These are phyloP conservation scores for Neobulgaria alba DNA, from an alignment of 2,329 filamentous ascomycete genomes.

Conservation along the genomic window DNA sequence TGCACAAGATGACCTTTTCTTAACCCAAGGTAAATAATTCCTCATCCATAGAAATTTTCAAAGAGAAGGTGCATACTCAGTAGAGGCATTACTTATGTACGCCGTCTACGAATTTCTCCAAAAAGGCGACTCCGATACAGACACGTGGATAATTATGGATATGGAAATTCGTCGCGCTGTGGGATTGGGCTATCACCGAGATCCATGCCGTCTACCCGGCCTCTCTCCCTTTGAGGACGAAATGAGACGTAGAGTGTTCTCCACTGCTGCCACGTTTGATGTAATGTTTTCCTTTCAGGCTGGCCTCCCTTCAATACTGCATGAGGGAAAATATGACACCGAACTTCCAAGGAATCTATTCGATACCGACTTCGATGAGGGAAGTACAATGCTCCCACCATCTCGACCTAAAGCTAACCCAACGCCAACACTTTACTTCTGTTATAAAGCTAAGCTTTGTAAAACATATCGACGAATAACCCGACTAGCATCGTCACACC, in stretches of 20 bases:
- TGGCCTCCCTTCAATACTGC: conserved; percentile 41
- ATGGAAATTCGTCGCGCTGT: conserved; percentile 40
- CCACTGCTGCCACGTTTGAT: conserved; percentile 45
- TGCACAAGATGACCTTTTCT: not conserved
- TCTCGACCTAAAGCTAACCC: conserved; percentile 47
- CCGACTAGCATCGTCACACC: conserved; percentile 39
- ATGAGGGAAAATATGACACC: conserved; percentile 41
- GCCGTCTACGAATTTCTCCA: conserved; percentile 42
- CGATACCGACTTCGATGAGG: conserved; percentile 42
- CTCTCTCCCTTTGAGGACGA: conserved; percentile 42
- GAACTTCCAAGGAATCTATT: conserved; percentile 41
- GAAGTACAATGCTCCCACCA: conserved; percentile 14
- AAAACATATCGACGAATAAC: conserved; percentile 42
- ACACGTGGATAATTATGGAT: conserved; percentile 36
- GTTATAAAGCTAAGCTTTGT: conserved; percentile 38
- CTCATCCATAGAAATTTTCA: conserved; percentile 41
- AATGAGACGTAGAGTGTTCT: conserved; percentile 48
- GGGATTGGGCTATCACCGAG: conserved; percentile 49
- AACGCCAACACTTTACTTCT: conserved; percentile 45
- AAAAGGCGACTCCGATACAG: conserved; percentile 41
- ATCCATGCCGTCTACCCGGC: conserved; percentile 40
- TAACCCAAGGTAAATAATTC: not conserved
- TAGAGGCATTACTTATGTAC: conserved; percentile 43
- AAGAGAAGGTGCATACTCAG: conserved; percentile 37
- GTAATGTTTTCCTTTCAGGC: conserved; percentile 42